Base-by-base conservation (phyloP, 2,329 filamentous ascomycete genomes). In the Aplosporella prunicola region DNA sequence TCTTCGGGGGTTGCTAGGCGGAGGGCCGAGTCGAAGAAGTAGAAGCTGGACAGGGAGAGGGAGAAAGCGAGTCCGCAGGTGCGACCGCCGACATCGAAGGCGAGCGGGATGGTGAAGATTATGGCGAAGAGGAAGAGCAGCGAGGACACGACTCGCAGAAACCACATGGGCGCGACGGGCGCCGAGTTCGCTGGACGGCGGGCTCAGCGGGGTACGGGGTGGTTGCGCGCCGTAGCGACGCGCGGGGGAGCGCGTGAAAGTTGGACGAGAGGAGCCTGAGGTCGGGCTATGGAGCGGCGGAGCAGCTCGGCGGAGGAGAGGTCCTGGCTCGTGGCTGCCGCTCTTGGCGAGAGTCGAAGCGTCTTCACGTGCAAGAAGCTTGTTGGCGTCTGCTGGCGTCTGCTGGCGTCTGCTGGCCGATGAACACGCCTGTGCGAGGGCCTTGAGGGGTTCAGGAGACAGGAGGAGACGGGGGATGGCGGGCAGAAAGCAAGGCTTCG, bases 71-170 rank as follows among this genome's bases (percentile, higher is more conserved):
- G 72, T 42, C 91, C 91, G 56, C 87, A 93, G 51, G 91, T 88
- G 53, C 86, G 80, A 45, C 91, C 91, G 58, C 91, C 91, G 54
- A 96, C 89, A 75, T 98, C 91, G 68, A 96, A 96, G 53, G 89
- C 85, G 57, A 98, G 80, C 44, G 91, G 91, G 58, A 98, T 91
- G 45, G 87, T 94, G 57, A 96, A 82, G 56, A 96, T 79, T 61
- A 95, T 87, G 64, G 83, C 83, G 63, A 88, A 74, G 52, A 96
- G 78, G 66, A 95, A 96, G 63, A 85, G 64, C 57, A 80, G 71
- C 64, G 85, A 85, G 56, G 85, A 85, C 51, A 88, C 58, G 59
- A 81, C 73, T 58, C 81, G 80, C 62, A 88, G 77, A 62, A 89
- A 71, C 81, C 81, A 87, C 84, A 94, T 93, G 63, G 67, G 66